Percentiles rank a stretch among this genome's conserved stretches.
phyloP scores from a whole-genome alignment of 2,329 filamentous ascomycete species.

The Thielaviopsis musarum region DNA sequence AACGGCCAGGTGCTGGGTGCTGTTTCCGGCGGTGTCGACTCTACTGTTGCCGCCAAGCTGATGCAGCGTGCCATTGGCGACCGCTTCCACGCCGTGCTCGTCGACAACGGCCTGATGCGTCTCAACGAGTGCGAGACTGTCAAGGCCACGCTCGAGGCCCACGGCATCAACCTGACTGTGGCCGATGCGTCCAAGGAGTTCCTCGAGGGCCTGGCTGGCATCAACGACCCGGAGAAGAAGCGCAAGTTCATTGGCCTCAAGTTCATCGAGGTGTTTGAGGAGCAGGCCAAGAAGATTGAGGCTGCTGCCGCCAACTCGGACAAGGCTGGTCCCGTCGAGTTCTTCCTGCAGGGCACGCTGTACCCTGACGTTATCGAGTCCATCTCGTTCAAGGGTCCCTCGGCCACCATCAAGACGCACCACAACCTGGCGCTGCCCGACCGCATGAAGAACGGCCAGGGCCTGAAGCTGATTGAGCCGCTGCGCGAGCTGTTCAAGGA shows the following conservation, averaged over 20 bases:
- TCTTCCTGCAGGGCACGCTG: slow-evolving; percentile 70
- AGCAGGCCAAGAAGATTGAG: slow-evolving; percentile 39
- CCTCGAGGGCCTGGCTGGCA: slow-evolving; percentile 56
- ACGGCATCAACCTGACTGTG: slow-evolving; percentile 81
- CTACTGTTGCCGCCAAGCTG: slow-evolving; percentile 70
- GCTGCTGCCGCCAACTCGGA: slow-evolving; percentile 45
- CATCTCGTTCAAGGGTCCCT: slow-evolving; percentile 30
- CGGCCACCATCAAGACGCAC: slow-evolving; percentile 39
- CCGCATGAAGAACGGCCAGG: slow-evolving; percentile 30
- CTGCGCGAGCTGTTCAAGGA: slow-evolving; percentile 72
- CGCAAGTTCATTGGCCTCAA: slow-evolving; percentile 74
- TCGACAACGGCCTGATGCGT: slow-evolving; percentile 76
- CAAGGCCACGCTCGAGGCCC: slow-evolving; percentile 57
- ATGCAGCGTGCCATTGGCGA: slow-evolving; percentile 74
- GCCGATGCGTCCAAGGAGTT: slow-evolving; percentile 67
- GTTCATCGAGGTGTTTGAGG: slow-evolving; percentile 55
- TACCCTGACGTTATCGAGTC: slow-evolving; percentile 39
- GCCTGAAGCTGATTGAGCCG: slow-evolving; percentile 58
- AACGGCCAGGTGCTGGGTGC: slow-evolving; percentile 53
- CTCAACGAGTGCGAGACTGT: slow-evolving; percentile 72
- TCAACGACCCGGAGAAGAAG: slow-evolving; percentile 70
- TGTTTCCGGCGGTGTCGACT: slow-evolving; percentile 61
- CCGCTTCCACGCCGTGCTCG: slow-evolving; percentile 68
- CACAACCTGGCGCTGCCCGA: slow-evolving; percentile 53
- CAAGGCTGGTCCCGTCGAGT: slow-evolving; percentile 61